Percentiles rank a stretch among this genome's conserved stretches.
Conservation (phyloP, 2,329 filamentous ascomycete genomes). For the Aulographum hederae region DNA sequence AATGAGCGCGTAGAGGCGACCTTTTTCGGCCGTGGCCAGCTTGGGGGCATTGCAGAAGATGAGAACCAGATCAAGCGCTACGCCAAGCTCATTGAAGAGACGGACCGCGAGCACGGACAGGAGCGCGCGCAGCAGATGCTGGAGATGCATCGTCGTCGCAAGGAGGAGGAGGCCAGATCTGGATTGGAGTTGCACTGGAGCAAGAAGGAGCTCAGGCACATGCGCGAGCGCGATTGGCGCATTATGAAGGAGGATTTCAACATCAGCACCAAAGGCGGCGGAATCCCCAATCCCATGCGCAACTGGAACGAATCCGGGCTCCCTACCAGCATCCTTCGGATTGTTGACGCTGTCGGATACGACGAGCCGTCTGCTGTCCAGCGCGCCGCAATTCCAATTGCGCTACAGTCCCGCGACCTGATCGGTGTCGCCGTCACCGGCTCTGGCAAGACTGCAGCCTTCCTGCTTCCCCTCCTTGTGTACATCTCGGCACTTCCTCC, state of each 20-base stretch:
- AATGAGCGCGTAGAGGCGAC: conserved; percentile 45
- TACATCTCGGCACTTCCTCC: conserved; percentile 87
- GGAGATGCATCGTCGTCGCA: conserved; percentile 65
- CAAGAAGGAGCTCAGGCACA: conserved; percentile 78
- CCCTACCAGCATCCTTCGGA: conserved; percentile 58
- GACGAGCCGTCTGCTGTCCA: conserved; percentile 84
- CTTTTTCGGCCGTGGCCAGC: conserved; percentile 49
- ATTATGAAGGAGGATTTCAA: conserved; percentile 99
- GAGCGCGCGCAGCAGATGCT: conserved; percentile 63
- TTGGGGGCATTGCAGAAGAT: conserved; percentile 49
- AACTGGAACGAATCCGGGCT: conserved; percentile 76
- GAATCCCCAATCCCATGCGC: conserved; percentile 90
- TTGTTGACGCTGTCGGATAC: conserved; percentile 75
- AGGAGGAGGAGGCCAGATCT: conserved; percentile 52
- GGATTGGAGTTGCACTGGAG: conserved; percentile 88
- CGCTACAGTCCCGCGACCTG: conserved; percentile 79
- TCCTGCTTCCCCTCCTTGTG: conserved; percentile 76
- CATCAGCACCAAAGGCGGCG: conserved; percentile 82
- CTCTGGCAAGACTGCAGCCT: conserved; percentile 95
- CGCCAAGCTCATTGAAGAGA: conserved; percentile 52
- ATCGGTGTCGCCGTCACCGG: conserved; percentile 96
- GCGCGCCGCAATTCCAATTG: conserved; percentile 86
- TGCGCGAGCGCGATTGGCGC: conserved; percentile 96
- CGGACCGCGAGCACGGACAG: conserved; percentile 58
- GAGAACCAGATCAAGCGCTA: conserved; percentile 35